phyloP scores from a whole-genome alignment of 2,329 filamentous ascomycete species.

The Ceratocystis cacaofunesta region DNA sequence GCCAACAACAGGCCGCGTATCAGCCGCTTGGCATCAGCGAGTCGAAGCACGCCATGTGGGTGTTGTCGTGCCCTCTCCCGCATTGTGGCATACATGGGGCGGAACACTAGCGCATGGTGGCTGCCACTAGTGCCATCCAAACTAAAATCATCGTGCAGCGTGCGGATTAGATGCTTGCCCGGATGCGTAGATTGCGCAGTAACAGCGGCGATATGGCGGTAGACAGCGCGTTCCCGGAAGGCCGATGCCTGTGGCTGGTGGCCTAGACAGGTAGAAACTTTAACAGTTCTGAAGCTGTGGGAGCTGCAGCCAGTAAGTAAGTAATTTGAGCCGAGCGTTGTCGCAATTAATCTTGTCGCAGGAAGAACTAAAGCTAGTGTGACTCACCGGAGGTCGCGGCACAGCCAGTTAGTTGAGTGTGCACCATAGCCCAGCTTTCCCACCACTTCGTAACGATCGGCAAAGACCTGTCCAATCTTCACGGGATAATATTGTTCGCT shows the following conservation, averaged over 20 bases:
- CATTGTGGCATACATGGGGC: constrained; percentile 14
- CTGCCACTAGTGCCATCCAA: constrained; percentile 6
- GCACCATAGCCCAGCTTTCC: constrained; percentile 22
- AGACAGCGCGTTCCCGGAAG: constrained; percentile 3
- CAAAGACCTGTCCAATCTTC: constrained; percentile 19
- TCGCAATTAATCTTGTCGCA: not conserved
- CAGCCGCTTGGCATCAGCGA: constrained; percentile 2
- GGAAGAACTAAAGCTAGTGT: not conserved
- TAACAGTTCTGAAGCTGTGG: constrained; percentile 5
- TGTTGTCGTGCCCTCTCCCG: constrained; percentile 8
- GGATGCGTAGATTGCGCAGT: constrained; percentile 8
- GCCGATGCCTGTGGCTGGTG: not conserved
- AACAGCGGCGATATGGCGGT: constrained; percentile 8
- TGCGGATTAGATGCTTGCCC: constrained; percentile 10
- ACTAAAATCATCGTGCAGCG: constrained; percentile 10
- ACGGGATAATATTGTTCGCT: constrained; percentile 20
- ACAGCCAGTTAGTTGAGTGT: constrained; percentile 21
- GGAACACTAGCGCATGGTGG: constrained; percentile 11
- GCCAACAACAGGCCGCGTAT: constrained; percentile 10
- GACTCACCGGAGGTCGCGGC: constrained; percentile 20
- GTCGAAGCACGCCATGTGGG: constrained; percentile 6
- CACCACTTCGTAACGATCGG: constrained; percentile 20
- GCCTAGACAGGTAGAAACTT: constrained; percentile 8
- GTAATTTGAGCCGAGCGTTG: not conserved
- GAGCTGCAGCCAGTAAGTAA: constrained; percentile 4